Evolutionary conservation across 2,329 filamentous ascomycete species (phyloP), one percentile per base, ranked within the genome.

Genomic region (Talaromyces pinophilus): DNA sequence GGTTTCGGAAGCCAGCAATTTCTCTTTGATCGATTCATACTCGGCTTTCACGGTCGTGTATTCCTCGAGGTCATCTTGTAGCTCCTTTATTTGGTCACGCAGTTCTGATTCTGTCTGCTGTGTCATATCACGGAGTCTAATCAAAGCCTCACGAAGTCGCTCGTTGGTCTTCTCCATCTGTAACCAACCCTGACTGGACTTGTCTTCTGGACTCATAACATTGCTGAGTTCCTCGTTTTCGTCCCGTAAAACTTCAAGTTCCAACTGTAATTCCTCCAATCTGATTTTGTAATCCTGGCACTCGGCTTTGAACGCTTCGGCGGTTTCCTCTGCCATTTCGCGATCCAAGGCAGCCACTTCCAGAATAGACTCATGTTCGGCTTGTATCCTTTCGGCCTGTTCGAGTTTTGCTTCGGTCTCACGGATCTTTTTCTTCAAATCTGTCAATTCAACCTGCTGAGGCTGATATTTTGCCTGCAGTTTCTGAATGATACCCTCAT

Each of bases 291-390:
- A 77, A 1, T 87, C 85, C 44, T 96, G 91, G 28, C 96, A 82
- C 74, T 99, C 93, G 1, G 87, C 85, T 76, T 93, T 95, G 61
- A 90, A 83, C 19, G 90, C 88, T 71, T 98, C 95, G 0, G 92
- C 90, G 52, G 89, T 92, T 78, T 97, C 94, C 77, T 99, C 93
- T 0, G 95, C 95, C 91, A 98, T 96, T 78, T 99, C 94, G 54
- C 92, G 88, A 75, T 99, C 95, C 30, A 99, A 82, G 0, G 92
- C 90, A 6, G 93, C 92, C 78, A 95, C 87, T 79, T 99, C 95
- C 73, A 97, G 81, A 6, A 91, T 87, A 3, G 89, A 86, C 35
- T 98, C 95, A 76, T 96, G 89, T 70, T 97, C 93, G 7, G 91
- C 90, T 75, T 95, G 90, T 63, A 90, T 83, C 35, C 85, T 84